A percentile compares a stretch with the other conserved stretches of the same genome.
These are phyloP conservation scores for Aspergillaceae sp. DNA, from an alignment of 2,329 filamentous ascomycete species.

Conservation along the genomic window DNA sequence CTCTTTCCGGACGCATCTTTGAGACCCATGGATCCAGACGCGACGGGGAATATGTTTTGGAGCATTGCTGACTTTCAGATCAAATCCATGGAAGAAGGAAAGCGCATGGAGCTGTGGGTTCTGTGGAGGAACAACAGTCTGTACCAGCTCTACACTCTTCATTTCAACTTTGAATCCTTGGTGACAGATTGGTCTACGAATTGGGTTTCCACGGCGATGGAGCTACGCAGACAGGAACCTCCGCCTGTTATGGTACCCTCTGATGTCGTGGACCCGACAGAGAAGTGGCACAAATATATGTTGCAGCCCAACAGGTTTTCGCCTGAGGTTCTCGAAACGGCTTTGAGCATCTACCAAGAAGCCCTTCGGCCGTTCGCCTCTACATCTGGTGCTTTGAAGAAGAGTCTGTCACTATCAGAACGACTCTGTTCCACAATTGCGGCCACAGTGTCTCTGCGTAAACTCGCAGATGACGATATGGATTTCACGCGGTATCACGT, in stretches of 20 bases:
- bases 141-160: conserved; percentile 64
- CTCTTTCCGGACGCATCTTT: conserved; percentile 57
- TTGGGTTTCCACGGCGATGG: conserved; percentile 63
- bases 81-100: conserved; percentile 45
- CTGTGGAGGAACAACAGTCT: conserved; percentile 79
- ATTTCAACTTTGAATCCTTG: conserved; percentile 60
- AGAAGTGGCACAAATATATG: conserved; percentile 80
- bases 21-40: conserved; percentile 54
- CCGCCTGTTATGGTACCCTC: conserved; percentile 53
- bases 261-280: conserved; percentile 61
- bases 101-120: conserved; percentile 58
- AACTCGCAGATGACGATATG: conserved; percentile 54
- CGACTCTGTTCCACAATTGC: conserved; percentile 65
- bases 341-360: conserved; percentile 70
- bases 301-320: conserved; percentile 78
- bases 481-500: conserved; percentile 68
- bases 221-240: conserved; percentile 45
- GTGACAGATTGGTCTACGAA: conserved; percentile 53
- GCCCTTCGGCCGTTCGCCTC: conserved; percentile 40
- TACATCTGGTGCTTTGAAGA: conserved; percentile 33
- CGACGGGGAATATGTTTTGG: conserved; percentile 66
- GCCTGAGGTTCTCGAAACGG: conserved; percentile 69
- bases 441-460: conserved; percentile 58
- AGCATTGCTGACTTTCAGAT: conserved; percentile 68
- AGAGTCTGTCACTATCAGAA: conserved; percentile 58